Base-by-base conservation (phyloP, 768 basidiomycete genomes). In the Trametes villosa region DNA sequence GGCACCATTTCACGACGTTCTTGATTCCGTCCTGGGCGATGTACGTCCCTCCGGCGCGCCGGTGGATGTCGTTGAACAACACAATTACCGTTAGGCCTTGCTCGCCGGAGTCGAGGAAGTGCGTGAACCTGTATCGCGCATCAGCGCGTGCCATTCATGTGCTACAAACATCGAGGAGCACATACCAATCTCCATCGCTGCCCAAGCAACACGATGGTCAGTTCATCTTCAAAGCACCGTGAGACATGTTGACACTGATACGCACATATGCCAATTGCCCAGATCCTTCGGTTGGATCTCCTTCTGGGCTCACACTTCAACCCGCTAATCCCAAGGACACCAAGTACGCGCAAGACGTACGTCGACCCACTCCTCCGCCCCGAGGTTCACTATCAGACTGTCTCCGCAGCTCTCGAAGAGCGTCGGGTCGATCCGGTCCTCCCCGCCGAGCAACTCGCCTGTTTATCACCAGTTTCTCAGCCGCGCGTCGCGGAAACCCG, bases 101-200 rank as follows among this genome's bases (percentile, higher is more conserved):
- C 56, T 78, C 77, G 3, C 72, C 74, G 12, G 76, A 77, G 58
- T 77, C 76, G 33, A 77, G 71, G 64, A 74, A 78, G 61, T 73
- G 72, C 4, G 66, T 67, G 56, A 72, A 72, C 65, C 66, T 67
- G 33, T n/a, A n/a, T n/a, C n/a, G n/a, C 9, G 8, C 12, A 31
- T 20, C 33, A 7, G 33, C 26, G 9, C 13, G 8, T n/a, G 17
- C 24, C 33, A 36, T 4, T 11, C 2, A 30, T 29, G 13, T 18
- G 2, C 22, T n/a, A n/a, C 15, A 18, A 13, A 9, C 15, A 3
- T 29, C 6, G 9, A 3, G 12, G 4, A 12, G 4, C 7, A 38
- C 62, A 42, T 51, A 68, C 70, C 70, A 72, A 53, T 72, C 71
- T 18, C 71, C 71, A 46, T 72, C 71, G 33, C 67, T 70, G 49